Base-by-base conservation (phyloP, 176 grass and related monocot genomes). In the Eragrostis nindensis region DNA sequence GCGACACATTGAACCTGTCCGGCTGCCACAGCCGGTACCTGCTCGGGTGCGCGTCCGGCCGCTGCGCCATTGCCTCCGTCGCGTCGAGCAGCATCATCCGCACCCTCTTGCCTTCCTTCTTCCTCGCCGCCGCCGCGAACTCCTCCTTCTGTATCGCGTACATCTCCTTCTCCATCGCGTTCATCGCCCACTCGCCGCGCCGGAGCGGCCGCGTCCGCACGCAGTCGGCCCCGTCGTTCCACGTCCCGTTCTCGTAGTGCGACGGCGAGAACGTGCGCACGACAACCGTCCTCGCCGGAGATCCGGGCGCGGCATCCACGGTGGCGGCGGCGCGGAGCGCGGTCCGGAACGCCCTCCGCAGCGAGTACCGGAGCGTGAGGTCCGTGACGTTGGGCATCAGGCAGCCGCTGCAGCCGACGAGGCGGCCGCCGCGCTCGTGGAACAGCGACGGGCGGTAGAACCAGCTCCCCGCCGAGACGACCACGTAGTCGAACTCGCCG, bases 1-100 rank as follows among this genome's bases (percentile, higher is more conserved):
- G 75, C 29, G 84, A 61, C 67, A 93, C 13, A 0, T 70, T 83
- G 46, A 90, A 39, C 46, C 76, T 90, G 73, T 87, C 81, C 8
- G 68, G 71, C 50, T 82, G 61, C 84, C 54, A 71, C 0, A 87
- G 74, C 48, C 86, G 69, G 62, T 92, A 92, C 46, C 54, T 78
- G 82, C 86, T 79, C 14, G 88, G 90, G 83, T 97, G 94, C 41
- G 88, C 88, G 71, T 97, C 94, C 16, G 94, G 80, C 57, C 91
- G 71, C 40, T 66, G 16, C 39, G 91, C 4, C 76, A 89, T 75
- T 52, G 85, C 90, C 16, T 78, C 77, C 57, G 90, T 91, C 15
- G 88, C 93, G 74, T 86, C 83, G 68, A 91, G 86, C 66, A 97
- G 59, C 80, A 75, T 22, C 83, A 83, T 29, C 62, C 80, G 42